Base-by-base conservation (phyloP, 78 protist species). In the Emiliania huxleyi region DNA sequence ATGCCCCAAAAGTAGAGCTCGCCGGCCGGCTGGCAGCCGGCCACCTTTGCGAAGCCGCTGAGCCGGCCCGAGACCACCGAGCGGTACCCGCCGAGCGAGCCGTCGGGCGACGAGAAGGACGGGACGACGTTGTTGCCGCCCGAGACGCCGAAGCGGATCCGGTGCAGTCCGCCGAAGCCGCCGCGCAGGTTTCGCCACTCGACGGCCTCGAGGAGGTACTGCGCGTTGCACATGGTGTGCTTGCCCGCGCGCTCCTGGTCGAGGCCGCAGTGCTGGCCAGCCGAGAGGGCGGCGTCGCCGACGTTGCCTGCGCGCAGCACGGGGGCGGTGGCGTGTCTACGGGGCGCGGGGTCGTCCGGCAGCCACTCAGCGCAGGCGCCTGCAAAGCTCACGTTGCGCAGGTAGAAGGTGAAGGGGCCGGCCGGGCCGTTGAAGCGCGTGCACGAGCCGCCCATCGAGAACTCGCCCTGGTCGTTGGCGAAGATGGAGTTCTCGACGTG, bases 81-180 rank as follows among this genome's bases (percentile, higher is more conserved):
- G 77, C 77, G 77, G 77, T 69, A 23, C 33, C 77, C 77, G 8
- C 77, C 77, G 77, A 69, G 77, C 77, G 77, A 69, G 77, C 29
- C 37, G 77, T 69, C 77, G 37, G 29, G 37, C 33, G 77, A 29
- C 33, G 22, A 0, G 38, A 69, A 69, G 77, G 22, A 0, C 23
- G 77, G 77, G 33, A 69, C 42, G 42, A 69, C 77, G 77, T 11
- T 15, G 77, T 69, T 69, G 15, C 77, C 77, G 77, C 77, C 77
- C 23, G 77, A 69, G 15, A 69, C 77, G 77, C 77, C 77, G 8
- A 69, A 69, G 42, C 37, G 33, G 37, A 69, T 29, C 15, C 77
- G 77, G 37, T 37, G 77, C 15, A 33, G 37, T 21, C 0, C 37
- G 8, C 38, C 77, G 33, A 62, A 62, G 77, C 77, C 77, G 37